A percentile compares a stretch with the other conserved stretches of the same genome.
phyloP scores from a whole-genome alignment of 2,329 filamentous ascomycete species.

The Metarhizium robertsii region DNA sequence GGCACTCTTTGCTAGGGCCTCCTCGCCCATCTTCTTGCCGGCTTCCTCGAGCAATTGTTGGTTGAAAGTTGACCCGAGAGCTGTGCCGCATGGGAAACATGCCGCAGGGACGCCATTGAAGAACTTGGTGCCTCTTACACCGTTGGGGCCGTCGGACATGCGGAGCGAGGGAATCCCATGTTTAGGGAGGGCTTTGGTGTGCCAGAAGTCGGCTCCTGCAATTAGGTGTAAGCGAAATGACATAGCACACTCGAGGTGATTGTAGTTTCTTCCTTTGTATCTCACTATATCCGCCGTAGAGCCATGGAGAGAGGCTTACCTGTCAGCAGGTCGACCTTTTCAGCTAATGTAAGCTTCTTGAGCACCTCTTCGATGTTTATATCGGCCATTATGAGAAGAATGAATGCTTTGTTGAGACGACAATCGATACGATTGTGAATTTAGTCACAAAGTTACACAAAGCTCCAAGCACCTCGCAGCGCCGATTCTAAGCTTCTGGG shows the following conservation, averaged over 20 bases:
- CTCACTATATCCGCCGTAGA: neutral
- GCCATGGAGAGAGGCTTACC: constrained; percentile 22
- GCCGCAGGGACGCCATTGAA: constrained; percentile 53
- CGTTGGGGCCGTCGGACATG: constrained; percentile 61
- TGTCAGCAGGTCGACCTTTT: constrained; percentile 45
- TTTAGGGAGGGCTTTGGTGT: constrained; percentile 50
- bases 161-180: constrained; percentile 56
- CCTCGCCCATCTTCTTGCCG: constrained; percentile 41
- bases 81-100: constrained; percentile 52
- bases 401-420: no score
- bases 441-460: no score
- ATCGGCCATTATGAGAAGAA: constrained; percentile 30
- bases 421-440: no score
- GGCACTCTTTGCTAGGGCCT: constrained; percentile 46
- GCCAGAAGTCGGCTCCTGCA: constrained; percentile 60
- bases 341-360: constrained; percentile 40
- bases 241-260: neutral
- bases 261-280: neutral
- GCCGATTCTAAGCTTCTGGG: no score
- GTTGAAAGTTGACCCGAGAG: constrained; percentile 50
- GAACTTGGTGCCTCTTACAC: constrained; percentile 58
- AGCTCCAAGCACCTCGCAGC: no score
- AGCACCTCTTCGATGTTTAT: constrained; percentile 45
- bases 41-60: constrained; percentile 39
- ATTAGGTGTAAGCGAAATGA: neutral